Evolutionary conservation across 768 basidiomycete species (phyloP), one percentile per base, ranked within the genome.

Genomic region (Collybiopsis confluens): DNA sequence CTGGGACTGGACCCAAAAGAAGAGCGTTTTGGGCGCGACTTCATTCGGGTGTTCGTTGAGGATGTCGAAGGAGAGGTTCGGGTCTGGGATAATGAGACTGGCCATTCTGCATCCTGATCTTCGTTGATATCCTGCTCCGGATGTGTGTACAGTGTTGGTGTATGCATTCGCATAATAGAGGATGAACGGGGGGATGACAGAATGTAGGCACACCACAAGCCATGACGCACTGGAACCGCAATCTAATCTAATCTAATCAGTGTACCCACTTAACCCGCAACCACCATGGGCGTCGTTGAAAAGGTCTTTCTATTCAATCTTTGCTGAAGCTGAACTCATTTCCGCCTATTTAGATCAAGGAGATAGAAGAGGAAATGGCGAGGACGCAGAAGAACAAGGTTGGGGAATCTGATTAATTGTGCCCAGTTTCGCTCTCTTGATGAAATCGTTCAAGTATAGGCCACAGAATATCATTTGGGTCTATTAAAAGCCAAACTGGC

Each of bases 321-420:
- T n/a, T 36, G n/a, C 1, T 23, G 3, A 13, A 6, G 49, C 18
- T 52, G 41, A 48, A 28, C 53, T 51, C 7, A 52, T 61, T n/a
- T n/a, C n/a, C n/a, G 11, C 57, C 45, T 30, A 13, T 13, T 52
- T 23, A 95, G 92, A 96, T 97, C 62, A 95, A 93, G 69, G 92
- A 90, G 69, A 96, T 96, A 58, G 92, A 98, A 81, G 90, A 92
- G 92, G 67, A 72, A 88, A 41, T 55, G 46, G 50, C 36, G 15
- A 24, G 33, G 93, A 91, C 92, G 46, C 93, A 96, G 74, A 98
- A 98, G 77, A 98, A 98, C 70, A 96, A 92, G 81, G 93, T 86
- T 58, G 66, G 62, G 41, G 43, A 46, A 26, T 20, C 28, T 41
- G 49, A n/a, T 24, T 20, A 23, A 44, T 27, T 33, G 27, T 28